These are phyloP conservation scores for Tetrahymena borealis DNA, from an alignment of 73 alveolate species.

Conservation along the genomic window DNA sequence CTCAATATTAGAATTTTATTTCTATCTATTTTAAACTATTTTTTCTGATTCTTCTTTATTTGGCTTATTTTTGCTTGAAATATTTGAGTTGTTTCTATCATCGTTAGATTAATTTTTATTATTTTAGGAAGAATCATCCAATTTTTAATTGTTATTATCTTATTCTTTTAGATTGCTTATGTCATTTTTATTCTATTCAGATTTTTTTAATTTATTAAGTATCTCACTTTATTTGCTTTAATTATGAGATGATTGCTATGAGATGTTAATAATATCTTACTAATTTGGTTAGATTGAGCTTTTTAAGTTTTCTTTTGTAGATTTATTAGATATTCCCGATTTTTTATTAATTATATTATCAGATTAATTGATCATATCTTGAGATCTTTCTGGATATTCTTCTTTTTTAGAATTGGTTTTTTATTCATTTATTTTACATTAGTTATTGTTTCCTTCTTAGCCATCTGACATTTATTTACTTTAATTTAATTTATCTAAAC, in stretches of 20 bases:
- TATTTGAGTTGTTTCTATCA: too few relatives aligned
- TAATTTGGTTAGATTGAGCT: not conserved
- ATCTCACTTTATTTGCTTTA: not conserved
- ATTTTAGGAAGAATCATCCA: too few relatives aligned
- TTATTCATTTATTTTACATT: not conserved
- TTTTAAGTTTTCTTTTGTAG: not conserved
- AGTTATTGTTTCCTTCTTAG: too few relatives aligned
- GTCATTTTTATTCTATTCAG: not conserved
- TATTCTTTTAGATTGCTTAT: not conserved
- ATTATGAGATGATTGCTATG: not conserved
- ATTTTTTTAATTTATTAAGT: not conserved
- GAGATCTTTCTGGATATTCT: not conserved
- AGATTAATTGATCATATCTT: not conserved
- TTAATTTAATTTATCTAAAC: too few relatives aligned
- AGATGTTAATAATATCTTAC: not conserved
- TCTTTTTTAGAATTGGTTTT: not conserved
- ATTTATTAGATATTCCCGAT: not conserved
- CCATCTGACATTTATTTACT: too few relatives aligned
- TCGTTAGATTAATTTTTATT: too few relatives aligned
- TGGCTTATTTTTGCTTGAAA: too few relatives aligned
- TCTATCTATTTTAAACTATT: too few relatives aligned
- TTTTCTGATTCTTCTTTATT: too few relatives aligned
- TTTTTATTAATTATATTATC: not conserved
- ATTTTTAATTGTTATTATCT: too few relatives aligned
- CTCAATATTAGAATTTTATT: too few relatives aligned